phyloP scores from a whole-genome alignment of 2,329 filamentous ascomycete species.

The Colletotrichum graminicola region DNA sequence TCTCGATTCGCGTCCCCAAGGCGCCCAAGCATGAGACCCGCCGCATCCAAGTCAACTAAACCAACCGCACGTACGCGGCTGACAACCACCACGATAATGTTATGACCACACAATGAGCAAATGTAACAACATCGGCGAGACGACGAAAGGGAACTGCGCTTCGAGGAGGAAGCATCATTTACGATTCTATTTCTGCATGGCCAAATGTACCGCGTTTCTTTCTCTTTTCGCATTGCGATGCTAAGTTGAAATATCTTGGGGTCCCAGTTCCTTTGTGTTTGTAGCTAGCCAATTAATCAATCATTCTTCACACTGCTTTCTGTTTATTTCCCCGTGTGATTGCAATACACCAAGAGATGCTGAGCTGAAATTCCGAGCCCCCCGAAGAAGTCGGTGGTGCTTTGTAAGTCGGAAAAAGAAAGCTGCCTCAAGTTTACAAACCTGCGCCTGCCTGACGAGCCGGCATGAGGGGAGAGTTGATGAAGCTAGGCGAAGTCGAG shows the following conservation, averaged over 20 bases:
- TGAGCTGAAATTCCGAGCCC: not conserved
- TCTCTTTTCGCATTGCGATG: not conserved
- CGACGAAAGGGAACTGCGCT: not conserved
- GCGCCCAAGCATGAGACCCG: conserved; percentile 68
- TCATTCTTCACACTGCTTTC: too few species aligned
- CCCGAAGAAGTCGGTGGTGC: not conserved
- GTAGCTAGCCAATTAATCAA: conserved; percentile 4
- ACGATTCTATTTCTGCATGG: conserved; percentile 10
- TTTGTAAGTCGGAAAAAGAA: not conserved
- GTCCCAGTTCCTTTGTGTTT: not conserved
- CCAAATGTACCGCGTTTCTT: conserved; percentile 6
- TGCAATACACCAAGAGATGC: too few species aligned
- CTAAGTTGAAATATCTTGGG: not conserved
- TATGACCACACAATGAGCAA: not conserved
- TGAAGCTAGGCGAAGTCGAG: not conserved
- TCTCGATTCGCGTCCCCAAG: conserved; percentile 75
- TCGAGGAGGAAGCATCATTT: not conserved
- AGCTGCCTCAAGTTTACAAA: too few species aligned
- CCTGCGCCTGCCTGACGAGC: not conserved
- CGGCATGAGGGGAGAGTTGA: not conserved
- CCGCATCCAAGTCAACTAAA: conserved; percentile 67
- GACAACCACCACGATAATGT: not conserved
- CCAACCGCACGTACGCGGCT: conserved; percentile 35
- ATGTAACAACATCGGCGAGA: conserved; percentile 18
- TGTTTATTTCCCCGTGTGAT: too few species aligned